Conservation (phyloP, 495 filamentous ascomycete genomes). For the Xanthoparmelia taractica region DNA sequence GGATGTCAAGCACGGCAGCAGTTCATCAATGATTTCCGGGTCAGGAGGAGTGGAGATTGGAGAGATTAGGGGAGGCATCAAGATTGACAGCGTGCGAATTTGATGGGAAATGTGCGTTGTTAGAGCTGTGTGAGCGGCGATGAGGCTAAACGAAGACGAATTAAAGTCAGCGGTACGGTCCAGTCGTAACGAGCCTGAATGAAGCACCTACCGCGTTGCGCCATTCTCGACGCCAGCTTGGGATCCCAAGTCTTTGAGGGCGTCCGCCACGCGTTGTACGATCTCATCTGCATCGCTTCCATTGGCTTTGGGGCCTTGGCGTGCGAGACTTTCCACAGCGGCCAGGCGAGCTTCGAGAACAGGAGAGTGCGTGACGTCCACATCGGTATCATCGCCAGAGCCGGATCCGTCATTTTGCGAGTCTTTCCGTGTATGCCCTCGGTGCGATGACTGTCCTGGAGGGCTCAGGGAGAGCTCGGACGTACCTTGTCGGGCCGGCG, state of each 20-base stretch:
- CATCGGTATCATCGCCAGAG: slow-evolving; percentile 62
- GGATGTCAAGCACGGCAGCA: slow-evolving; percentile 57
- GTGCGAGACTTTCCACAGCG: slow-evolving; percentile 64
- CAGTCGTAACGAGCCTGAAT: slow-evolving; percentile 44
- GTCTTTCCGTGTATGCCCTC: slow-evolving; percentile 38
- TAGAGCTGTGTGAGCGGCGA: slow-evolving; percentile 79
- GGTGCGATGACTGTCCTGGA: neutral
- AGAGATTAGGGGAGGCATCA: slow-evolving; percentile 58
- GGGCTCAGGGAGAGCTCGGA: slow-evolving; percentile 10
- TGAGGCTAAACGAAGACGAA: slow-evolving; percentile 49
- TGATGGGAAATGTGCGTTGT: slow-evolving; percentile 79
- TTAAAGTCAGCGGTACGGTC: slow-evolving; percentile 23
- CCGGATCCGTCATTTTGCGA: slow-evolving; percentile 53
- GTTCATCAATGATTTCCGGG: slow-evolving; percentile 63
- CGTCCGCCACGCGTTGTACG: slow-evolving; percentile 63
- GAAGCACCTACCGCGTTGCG: slow-evolving; percentile 40
- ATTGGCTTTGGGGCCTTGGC: slow-evolving; percentile 64
- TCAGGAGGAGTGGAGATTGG: slow-evolving; percentile 62
- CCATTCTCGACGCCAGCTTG: slow-evolving; percentile 74
- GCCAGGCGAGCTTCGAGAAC: slow-evolving; percentile 68
- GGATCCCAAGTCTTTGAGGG: slow-evolving; percentile 68
- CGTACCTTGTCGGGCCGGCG: neutral
- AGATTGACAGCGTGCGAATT: slow-evolving; percentile 70
- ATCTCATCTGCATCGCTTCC: slow-evolving; percentile 60
- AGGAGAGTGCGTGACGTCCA: slow-evolving; percentile 56